Evolutionary conservation across 2,329 filamentous ascomycete genomes (phyloP).

Genomic region (Phaeosphaeriaceae sp.): DNA sequence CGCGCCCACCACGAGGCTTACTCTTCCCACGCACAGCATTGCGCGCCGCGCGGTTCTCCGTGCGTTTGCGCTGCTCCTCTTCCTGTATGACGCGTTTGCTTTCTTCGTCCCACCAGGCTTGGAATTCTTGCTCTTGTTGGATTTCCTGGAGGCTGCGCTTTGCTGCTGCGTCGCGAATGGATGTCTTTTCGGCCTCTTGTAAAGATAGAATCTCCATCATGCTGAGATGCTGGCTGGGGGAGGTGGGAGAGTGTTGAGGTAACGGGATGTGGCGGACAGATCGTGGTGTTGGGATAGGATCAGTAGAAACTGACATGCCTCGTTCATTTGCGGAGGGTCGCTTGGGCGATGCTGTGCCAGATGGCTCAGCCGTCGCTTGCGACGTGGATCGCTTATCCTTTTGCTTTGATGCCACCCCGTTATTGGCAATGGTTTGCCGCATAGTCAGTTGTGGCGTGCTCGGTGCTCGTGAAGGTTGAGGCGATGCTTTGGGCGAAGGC

Average conservation of each 20-base stretch:
- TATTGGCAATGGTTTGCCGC: conserved; percentile 63
- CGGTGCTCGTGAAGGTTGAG: conserved; percentile 23
- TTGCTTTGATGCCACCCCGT: conserved; percentile 29
- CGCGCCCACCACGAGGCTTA: conserved; percentile 33
- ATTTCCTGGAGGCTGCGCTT: conserved; percentile 94
- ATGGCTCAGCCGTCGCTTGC: conserved; percentile 15
- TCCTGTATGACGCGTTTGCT: conserved; percentile 73
- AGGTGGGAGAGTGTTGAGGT: conserved; percentile 67
- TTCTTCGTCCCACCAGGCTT: conserved; percentile 95
- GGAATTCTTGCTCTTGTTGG: conserved; percentile 94
- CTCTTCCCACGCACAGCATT: conserved; percentile 32
- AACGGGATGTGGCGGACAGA: conserved; percentile 58
- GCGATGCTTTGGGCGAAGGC: conserved; percentile 18
- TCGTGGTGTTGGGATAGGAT: conserved; percentile 48
- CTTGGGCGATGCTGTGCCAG: conserved; percentile 34
- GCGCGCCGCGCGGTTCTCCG: conserved; percentile 36
- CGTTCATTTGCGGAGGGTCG: conserved; percentile 31
- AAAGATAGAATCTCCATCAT: conserved; percentile 89
- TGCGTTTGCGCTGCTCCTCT: conserved; percentile 52
- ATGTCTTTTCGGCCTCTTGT: conserved; percentile 83
- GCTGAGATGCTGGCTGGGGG: conserved; percentile 72
- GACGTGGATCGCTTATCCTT: conserved; percentile 30
- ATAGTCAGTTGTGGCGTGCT: conserved; percentile 64
- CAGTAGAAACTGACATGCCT: conserved; percentile 44
- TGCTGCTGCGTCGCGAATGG: conserved; percentile 80